Conservation (phyloP, 2,329 filamentous ascomycete genomes). For the Aspergillus transmontanensis region DNA sequence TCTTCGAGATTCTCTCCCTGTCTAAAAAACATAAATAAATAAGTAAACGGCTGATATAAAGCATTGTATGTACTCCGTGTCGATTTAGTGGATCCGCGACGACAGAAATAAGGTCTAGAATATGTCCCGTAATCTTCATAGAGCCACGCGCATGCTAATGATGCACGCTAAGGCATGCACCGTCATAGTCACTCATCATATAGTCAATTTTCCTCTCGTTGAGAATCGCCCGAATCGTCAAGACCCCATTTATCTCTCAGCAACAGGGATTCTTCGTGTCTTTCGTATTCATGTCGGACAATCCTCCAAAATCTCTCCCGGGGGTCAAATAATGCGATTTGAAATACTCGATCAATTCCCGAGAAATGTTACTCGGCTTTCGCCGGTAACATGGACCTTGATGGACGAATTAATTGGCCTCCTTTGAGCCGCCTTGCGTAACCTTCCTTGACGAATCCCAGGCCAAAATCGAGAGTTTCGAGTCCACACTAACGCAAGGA, state of each 20-base stretch:
- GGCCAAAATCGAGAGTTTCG: not conserved
- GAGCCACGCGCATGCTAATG: not conserved
- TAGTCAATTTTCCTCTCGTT: not conserved
- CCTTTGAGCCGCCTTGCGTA: conserved; percentile 18
- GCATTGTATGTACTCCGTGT: too few species aligned
- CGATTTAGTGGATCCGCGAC: too few species aligned
- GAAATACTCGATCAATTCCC: not conserved
- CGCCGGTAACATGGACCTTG: conserved; percentile 7
- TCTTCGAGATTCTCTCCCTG: too few species aligned
- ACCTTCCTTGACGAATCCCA: conserved; percentile 12
- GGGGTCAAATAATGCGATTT: not conserved
- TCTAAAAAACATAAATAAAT: too few species aligned
- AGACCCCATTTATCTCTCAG: not conserved
- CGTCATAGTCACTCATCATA: not conserved
- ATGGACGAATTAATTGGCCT: conserved; percentile 1
- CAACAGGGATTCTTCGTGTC: conserved; percentile 1
- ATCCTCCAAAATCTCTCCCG: not conserved
- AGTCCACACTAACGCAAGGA: conserved; percentile 6
- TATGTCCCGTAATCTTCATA: not conserved
- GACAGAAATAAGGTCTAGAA: not conserved
- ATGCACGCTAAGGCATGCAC: not conserved
- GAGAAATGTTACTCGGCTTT: conserved; percentile 14
- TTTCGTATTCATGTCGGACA: not conserved
- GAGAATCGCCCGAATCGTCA: not conserved
- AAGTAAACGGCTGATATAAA: too few species aligned